Conservation (phyloP, 768 basidiomycete genomes). For the Macrolepiota fuliginosa region DNA sequence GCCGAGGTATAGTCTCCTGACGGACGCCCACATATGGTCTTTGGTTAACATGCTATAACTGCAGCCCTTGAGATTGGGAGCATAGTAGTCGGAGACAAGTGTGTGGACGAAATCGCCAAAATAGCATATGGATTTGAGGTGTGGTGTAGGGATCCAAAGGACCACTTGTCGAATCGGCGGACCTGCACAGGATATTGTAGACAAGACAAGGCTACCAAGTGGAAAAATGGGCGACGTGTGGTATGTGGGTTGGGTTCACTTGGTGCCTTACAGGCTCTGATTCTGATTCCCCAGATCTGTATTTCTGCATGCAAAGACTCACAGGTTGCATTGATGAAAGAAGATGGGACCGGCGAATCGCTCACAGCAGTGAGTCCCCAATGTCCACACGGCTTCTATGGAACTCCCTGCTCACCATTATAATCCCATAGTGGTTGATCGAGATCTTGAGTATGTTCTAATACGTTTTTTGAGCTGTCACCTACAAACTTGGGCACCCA, state of each 20-base stretch:
- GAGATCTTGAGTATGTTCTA: not conserved
- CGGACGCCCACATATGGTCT: not conserved
- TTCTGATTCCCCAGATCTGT: not conserved
- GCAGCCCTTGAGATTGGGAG: not conserved
- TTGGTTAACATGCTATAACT: not conserved
- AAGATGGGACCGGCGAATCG: not conserved
- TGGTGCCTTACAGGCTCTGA: not conserved
- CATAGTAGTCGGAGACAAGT: not conserved
- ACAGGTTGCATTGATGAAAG: not conserved
- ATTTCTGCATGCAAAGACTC: conserved; percentile 1
- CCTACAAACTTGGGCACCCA: not conserved
- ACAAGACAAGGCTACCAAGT: not conserved
- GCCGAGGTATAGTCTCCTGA: not conserved
- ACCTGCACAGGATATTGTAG: not conserved
- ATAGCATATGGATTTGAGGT: not conserved
- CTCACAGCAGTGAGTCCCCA: not conserved
- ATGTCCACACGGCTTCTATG: too few species aligned
- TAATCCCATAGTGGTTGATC: not conserved
- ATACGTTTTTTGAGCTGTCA: too few species aligned
- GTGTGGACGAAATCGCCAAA: not conserved
- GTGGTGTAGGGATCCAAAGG: not conserved
- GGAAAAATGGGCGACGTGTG: not conserved
- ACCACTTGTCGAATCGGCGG: not conserved
- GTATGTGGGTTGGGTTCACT: not conserved
- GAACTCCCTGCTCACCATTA: not conserved